Evolutionary conservation across 305 asterid genomes (phyloP).

Genomic region (Solanum hybrid): DNA sequence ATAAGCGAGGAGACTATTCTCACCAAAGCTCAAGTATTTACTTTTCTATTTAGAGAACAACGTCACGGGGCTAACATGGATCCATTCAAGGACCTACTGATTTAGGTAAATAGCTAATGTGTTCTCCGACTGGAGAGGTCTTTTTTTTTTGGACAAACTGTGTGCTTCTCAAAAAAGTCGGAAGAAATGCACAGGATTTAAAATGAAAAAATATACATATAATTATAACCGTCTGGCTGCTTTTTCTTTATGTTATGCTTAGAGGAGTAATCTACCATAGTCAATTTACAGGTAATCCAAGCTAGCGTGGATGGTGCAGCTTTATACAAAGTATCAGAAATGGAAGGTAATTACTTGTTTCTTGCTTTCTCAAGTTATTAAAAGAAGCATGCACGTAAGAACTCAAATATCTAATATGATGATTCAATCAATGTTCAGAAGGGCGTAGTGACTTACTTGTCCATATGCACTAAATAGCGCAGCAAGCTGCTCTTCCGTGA

Average conservation of each 20-base stretch:
- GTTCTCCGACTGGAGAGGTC: background rate
- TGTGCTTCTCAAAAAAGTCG: background rate
- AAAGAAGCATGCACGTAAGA: background rate
- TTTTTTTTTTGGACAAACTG: background rate
- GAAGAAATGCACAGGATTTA: background rate
- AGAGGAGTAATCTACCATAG: background rate
- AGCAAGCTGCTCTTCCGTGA: conserved; percentile 94
- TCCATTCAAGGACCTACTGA: background rate
- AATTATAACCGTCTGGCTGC: background rate
- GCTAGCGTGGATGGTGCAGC: background rate
- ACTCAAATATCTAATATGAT: background rate
- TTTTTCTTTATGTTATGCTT: background rate
- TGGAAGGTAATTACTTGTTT: background rate
- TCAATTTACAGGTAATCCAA: background rate
- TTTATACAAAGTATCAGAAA: background rate
- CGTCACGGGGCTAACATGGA: background rate
- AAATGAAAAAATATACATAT: background rate
- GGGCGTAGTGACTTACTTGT: conserved; percentile 53
- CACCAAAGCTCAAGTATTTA: conserved; percentile 7
- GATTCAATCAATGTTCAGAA: background rate
- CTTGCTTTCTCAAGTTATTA: background rate
- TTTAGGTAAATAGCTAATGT: conserved; percentile 4
- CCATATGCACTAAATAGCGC: conserved; percentile 74
- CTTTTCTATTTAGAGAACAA: conserved; percentile 11
- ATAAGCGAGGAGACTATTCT: background rate